Conservation (phyloP, 345 rosid genomes). For the Heritiera fomes region DNA sequence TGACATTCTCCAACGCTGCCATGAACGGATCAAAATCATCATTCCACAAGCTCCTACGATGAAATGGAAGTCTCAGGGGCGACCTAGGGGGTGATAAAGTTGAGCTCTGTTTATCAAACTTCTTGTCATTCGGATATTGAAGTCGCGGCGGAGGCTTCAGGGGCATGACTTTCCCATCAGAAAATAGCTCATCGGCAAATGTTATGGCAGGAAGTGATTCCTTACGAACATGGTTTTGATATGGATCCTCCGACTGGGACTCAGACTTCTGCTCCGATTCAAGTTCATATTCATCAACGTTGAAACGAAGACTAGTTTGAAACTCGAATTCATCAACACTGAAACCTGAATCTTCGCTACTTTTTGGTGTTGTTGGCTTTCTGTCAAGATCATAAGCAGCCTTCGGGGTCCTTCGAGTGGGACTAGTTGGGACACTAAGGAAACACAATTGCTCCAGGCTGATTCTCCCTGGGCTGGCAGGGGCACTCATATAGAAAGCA, state of each 20-base stretch:
- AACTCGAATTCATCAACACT: conserved; percentile 40
- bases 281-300: not conserved
- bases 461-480: conserved; percentile 32
- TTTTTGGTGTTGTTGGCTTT: conserved; percentile 20
- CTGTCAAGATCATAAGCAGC: not conserved
- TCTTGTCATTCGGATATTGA: not conserved
- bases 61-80: conserved; percentile 31
- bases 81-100: conserved; percentile 21
- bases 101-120: conserved; percentile 6
- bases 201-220: conserved; percentile 47
- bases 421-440: conserved; percentile 36
- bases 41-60: conserved; percentile 43
- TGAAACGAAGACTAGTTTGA: conserved; percentile 31
- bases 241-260: not conserved
- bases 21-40: conserved; percentile 62
- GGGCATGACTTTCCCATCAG: conserved; percentile 48
- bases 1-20: conserved; percentile 50
- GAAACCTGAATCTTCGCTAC: conserved; percentile 16
- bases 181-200: conserved; percentile 59
- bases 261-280: not conserved
- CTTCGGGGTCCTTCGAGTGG: conserved; percentile 3
- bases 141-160: conserved; percentile 48
- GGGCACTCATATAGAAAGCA: conserved; percentile 28
- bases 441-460: conserved; percentile 24
- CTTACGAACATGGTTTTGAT: not conserved